Base-by-base conservation (phyloP, 139 green algal species). In the Closterium sp. region DNA sequence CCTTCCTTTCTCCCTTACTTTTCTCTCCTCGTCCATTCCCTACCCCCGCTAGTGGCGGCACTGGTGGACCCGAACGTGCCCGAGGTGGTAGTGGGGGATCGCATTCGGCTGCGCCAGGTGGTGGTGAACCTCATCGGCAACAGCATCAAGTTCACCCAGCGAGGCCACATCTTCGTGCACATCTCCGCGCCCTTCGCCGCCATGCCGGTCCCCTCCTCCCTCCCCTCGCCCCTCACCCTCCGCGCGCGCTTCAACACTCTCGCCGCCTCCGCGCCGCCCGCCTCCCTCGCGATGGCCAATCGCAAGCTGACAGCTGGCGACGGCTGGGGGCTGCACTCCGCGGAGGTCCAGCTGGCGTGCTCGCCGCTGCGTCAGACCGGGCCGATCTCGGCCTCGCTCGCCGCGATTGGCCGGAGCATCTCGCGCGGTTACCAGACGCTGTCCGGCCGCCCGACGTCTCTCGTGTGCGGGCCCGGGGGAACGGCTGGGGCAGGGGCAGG, bases 11-110 rank as follows among this genome's bases (percentile, higher is more conserved):
- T 42, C 50, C 50, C 50, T 24, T 70, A 7, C 10, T 70, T 70
- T 21, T 62, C 42, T 7, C 50, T 70, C 50, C 13, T 70, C 17
- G 1, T 42, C 34, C 34, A 42, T 9, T 42, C 34, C 34, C 34
- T 0, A 4, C 50, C 1, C 50, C 17, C 50, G 4, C 50, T 10
- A 79, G 62, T 79, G 62, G 62, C 62, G 4, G 62, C 62, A 5
- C 62, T 79, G 62, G 62, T 79, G 62, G 62, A 79, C 19, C 13
- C 17, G 0, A 79, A 92, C 42, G 70, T 94, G 28, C 92, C 92
- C 1, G 62, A 38, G 21, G 31, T 62, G 31, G 90, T 95, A 17
- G 28, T 88, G 34, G 92, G 92, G 1, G 92, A 95, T 31, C 50
- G 91, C 30, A 31, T 32, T 11, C 62, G 29, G 0, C 29, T 32